Base-by-base conservation (phyloP, 805 yeast genomes). In the Wickerhamiella hasegawae region DNA sequence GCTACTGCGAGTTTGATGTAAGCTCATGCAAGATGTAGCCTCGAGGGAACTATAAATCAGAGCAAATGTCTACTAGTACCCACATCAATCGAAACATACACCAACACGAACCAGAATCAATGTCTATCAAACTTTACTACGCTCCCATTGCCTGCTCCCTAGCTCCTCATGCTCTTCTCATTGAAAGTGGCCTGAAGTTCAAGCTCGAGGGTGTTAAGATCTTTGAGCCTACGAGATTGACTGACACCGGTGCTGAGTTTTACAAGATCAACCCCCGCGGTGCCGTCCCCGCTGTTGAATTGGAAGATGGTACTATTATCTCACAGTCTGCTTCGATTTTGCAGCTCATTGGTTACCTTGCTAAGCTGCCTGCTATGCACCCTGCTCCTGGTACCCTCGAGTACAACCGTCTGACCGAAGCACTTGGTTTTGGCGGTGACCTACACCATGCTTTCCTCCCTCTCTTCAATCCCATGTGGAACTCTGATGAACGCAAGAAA, bases 211-310 rank as follows among this genome's bases (percentile, higher is more conserved):
- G 20, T 21, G 39, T 33, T 12, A 36, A 32, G 23, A 18, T 24
- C 14, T 18, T n/a, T 19, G 38, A 30, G 3, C 12, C 11, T 12
- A 23, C 26, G 15, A 28, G 23, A 14, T 22, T 14, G 24, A 27
- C 35, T 10, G 25, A 15, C 16, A 24, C 15, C n/a, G 35, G 37
- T n/a, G 34, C 19, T 14, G 43, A 37, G n/a, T 37, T 19, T 35
- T 8, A 25, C 28, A 28, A 35, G 11, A 28, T 40, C 35, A 35
- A 32, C 35, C 42, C 41, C 17, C 28, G 30, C 10, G 44, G 41
- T 12, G 34, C 36, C n/a, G 44, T 38, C 17, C 44, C 44, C 17
- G 33, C 42, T 12, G 22, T 40, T 28, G 16, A 34, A 26, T 35
- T 40, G 25, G 39, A 29, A 25, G 32, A 40, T 18, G 42, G 42